phyloP scores from a whole-genome alignment of 805 yeast genomes.

The Scheffersomyces amazonensis region DNA sequence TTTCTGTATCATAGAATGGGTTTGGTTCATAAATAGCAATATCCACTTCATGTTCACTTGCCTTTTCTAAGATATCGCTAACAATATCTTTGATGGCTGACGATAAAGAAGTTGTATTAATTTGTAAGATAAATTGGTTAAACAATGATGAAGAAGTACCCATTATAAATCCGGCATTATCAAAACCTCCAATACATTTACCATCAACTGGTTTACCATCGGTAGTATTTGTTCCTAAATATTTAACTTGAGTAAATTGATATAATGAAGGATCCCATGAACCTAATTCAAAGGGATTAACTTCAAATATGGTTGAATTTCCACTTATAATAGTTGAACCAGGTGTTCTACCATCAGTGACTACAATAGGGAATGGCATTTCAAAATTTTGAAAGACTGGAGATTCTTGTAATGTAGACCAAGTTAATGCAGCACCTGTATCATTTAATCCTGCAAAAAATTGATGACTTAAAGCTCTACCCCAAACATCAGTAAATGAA shows the following conservation, averaged over 20 bases:
- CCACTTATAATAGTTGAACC: conserved; percentile 24
- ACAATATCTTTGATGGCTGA: conserved; percentile 18
- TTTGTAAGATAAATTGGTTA: conserved; percentile 59
- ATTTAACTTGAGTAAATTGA: conserved; percentile 63
- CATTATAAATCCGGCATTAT: conserved; percentile 76
- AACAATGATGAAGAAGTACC: conserved; percentile 84
- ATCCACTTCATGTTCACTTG: conserved; percentile 55
- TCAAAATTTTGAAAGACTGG: conserved; percentile 23
- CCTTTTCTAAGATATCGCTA: conserved; percentile 18
- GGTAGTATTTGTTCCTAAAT: conserved; percentile 63
- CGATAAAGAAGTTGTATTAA: conserved; percentile 41
- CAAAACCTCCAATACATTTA: conserved; percentile 65
- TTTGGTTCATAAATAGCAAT: conserved; percentile 72
- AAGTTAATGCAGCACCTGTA: conserved; percentile 24
- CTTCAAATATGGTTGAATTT: conserved; percentile 38
- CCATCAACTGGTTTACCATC: conserved; percentile 53
- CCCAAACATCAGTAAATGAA: conserved; percentile 43
- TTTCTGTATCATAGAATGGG: conserved; percentile 49
- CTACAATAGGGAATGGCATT: conserved; percentile 40
- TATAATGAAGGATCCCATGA: conserved; percentile 81
- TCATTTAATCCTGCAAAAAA: conserved; percentile 27
- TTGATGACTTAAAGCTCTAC: conserved; percentile 38
- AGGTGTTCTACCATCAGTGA: conserved; percentile 38
- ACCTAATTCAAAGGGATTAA: conserved; percentile 54
- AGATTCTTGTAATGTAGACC: conserved; percentile 27